A percentile compares a stretch with the other conserved stretches of the same genome.
Conservation (phyloP, 805 yeast species). For the Candida railenensis region DNA sequence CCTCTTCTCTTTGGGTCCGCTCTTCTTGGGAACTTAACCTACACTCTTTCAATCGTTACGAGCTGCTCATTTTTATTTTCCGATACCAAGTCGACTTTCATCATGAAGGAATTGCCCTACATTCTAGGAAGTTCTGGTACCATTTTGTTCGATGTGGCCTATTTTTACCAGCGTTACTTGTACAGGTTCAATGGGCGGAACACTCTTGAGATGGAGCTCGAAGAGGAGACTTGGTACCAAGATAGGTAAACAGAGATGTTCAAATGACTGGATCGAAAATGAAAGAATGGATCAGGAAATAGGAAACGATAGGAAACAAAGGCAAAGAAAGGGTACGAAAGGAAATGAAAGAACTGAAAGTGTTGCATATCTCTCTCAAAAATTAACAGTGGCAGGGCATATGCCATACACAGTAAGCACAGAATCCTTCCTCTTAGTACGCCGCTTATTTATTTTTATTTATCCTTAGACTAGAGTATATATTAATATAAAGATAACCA, state of each 20-base stretch:
- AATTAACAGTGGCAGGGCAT: too few relatives aligned
- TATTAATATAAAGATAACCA: too few relatives aligned
- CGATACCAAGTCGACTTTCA: slow-evolving; percentile 42
- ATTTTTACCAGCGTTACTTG: slow-evolving; percentile 58
- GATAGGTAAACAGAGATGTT: neutral
- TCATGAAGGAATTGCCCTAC: slow-evolving; percentile 74
- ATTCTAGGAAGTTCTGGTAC: slow-evolving; percentile 87
- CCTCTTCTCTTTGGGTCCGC: slow-evolving; percentile 80
- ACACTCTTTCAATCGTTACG: slow-evolving; percentile 70
- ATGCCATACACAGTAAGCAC: too few relatives aligned
- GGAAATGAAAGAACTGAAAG: too few relatives aligned
- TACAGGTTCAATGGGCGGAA: slow-evolving; percentile 24
- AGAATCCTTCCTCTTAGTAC: too few relatives aligned
- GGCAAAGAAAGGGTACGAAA: too few relatives aligned
- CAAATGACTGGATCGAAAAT: neutral
- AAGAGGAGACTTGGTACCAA: slow-evolving; percentile 14
- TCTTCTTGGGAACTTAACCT: slow-evolving; percentile 71
- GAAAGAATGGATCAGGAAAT: neutral
- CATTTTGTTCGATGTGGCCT: slow-evolving; percentile 67
- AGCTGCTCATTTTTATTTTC: slow-evolving; percentile 50
- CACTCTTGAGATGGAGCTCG: slow-evolving; percentile 19
- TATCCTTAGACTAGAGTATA: too few relatives aligned
- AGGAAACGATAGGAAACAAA: too few relatives aligned
- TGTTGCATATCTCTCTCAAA: too few relatives aligned
- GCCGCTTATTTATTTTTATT: too few relatives aligned